These are phyloP conservation scores for Dioscorea zingiberensis DNA, from an alignment of 106 monocot genomes.

Conservation along the genomic window DNA sequence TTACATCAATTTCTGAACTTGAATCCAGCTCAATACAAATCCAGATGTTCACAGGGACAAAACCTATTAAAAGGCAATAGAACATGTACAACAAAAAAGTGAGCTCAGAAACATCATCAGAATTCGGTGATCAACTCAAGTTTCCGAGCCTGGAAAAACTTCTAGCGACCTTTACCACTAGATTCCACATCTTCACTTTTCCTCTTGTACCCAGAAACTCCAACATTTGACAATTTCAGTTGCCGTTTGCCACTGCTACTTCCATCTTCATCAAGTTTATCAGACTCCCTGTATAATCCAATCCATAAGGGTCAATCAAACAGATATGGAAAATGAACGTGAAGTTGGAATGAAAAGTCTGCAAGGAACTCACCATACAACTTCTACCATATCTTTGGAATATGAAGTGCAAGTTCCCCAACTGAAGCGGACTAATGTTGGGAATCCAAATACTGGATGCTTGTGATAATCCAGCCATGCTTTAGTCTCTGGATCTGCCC, in stretches of 20 bases:
- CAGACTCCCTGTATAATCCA: constrained; percentile 55
- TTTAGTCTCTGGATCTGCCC: constrained; percentile 80
- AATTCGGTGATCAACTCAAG: constrained; percentile 63
- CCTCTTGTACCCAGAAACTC: constrained; percentile 69
- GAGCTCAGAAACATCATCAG: constrained; percentile 3
- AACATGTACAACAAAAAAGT: too few species aligned
- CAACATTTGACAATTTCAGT: constrained; percentile 65
- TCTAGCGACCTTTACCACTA: constrained; percentile 78
- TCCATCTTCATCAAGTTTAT: constrained; percentile 64
- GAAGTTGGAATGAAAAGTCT: neutral
- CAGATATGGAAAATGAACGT: neutral
- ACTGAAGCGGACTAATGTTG: constrained; percentile 84
- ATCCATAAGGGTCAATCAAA: neutral
- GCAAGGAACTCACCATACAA: constrained; percentile 49
- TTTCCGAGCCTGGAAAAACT: constrained; percentile 83
- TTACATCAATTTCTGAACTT: too few species aligned
- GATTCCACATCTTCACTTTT: constrained; percentile 80
- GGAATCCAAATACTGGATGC: constrained; percentile 85
- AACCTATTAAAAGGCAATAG: too few species aligned
- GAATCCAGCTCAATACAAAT: too few species aligned
- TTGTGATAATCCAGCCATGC: constrained; percentile 79
- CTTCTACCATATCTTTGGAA: constrained; percentile 61
- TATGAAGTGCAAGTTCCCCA: constrained; percentile 91
- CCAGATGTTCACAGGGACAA: too few species aligned
- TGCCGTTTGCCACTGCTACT: constrained; percentile 51